Percentiles rank a stretch among this genome's conserved stretches.
These are phyloP conservation scores for Stemphylium lycopersici DNA, from an alignment of 2,329 filamentous ascomycete genomes.

Conservation along the genomic window DNA sequence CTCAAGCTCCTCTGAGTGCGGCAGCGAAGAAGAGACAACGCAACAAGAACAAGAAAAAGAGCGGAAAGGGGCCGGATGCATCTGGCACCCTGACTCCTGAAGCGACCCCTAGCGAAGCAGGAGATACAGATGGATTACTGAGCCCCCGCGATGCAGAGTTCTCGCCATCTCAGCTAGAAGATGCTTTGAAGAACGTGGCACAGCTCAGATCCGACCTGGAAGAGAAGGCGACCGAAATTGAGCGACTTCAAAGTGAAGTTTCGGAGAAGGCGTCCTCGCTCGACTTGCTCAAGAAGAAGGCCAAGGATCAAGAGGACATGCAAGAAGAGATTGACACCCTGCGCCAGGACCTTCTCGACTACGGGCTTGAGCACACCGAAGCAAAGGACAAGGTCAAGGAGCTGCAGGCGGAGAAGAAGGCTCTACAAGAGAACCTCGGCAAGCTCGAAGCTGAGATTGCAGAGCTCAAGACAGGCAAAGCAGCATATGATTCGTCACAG, in stretches of 20 bases:
- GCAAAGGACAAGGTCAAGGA: slow-evolving; percentile 77
- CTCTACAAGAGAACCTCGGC: slow-evolving; percentile 67
- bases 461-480: slow-evolving; percentile 58
- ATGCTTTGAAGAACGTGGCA: slow-evolving; percentile 36
- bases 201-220: slow-evolving; percentile 45
- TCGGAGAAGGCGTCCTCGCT: slow-evolving; percentile 71
- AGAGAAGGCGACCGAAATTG: slow-evolving; percentile 42
- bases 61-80: slow-evolving; percentile 54
- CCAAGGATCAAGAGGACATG: slow-evolving; percentile 77
- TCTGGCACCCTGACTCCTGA: slow-evolving; percentile 46
- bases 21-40: slow-evolving; percentile 76
- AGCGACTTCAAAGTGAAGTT: slow-evolving; percentile 42
- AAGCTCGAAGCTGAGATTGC: slow-evolving; percentile 75
- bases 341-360: slow-evolving; percentile 76
- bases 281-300: slow-evolving; percentile 70
- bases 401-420: slow-evolving; percentile 71
- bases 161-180: slow-evolving; percentile 47
- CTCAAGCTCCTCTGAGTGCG: slow-evolving; percentile 39
- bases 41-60: slow-evolving; percentile 82
- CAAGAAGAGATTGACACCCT: slow-evolving; percentile 86
- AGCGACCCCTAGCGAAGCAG: slow-evolving; percentile 47
- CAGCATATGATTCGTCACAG: slow-evolving; percentile 55
- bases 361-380: slow-evolving; percentile 84
- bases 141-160: slow-evolving; percentile 49
- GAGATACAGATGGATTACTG: slow-evolving; percentile 43